phyloP scores from a whole-genome alignment of 352 stramenopile species.

The Globisporangium orthogonon region DNA sequence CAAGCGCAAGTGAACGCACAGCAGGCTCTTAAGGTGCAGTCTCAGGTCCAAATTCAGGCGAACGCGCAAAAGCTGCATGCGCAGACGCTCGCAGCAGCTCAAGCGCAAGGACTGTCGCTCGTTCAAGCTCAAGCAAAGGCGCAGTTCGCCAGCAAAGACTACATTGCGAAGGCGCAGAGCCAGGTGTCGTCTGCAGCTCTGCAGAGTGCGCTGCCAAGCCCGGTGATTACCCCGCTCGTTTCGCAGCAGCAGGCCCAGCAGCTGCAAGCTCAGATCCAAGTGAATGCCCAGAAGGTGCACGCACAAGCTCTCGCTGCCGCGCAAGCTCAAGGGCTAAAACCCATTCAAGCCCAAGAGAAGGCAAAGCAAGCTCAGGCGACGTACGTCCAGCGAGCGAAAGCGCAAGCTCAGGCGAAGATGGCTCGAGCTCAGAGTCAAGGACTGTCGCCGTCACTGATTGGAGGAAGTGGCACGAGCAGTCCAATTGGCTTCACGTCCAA shows the following conservation, averaged over 20 bases:
- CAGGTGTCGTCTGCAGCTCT: slow-evolving; percentile 64
- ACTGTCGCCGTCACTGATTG: slow-evolving; percentile 30
- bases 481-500: slow-evolving; percentile 59
- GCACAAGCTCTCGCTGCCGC: slow-evolving; percentile 82
- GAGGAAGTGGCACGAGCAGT: slow-evolving; percentile 14
- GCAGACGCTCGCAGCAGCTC: slow-evolving; percentile 74
- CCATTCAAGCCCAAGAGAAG: slow-evolving; percentile 84
- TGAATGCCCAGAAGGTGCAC: slow-evolving; percentile 88
- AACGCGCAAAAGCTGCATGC: slow-evolving; percentile 86
- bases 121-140: slow-evolving; percentile 84
- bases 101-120: slow-evolving; percentile 80
- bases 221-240: slow-evolving; percentile 45
- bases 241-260: slow-evolving; percentile 83
- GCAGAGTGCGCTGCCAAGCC: slow-evolving; percentile 40
- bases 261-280: slow-evolving; percentile 83
- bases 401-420: slow-evolving; percentile 83
- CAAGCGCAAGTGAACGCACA: slow-evolving; percentile 83
- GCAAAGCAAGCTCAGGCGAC: slow-evolving; percentile 87
- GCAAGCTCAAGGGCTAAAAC: slow-evolving; percentile 80
- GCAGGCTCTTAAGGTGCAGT: slow-evolving; percentile 78
- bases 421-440: slow-evolving; percentile 64
- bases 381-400: slow-evolving; percentile 83
- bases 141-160: slow-evolving; percentile 86
- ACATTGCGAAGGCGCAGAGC: slow-evolving; percentile 85
- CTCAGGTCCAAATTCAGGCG: slow-evolving; percentile 86